Evolutionary conservation across 306 rosid species (phyloP).

Genomic region (Senna siamea): DNA sequence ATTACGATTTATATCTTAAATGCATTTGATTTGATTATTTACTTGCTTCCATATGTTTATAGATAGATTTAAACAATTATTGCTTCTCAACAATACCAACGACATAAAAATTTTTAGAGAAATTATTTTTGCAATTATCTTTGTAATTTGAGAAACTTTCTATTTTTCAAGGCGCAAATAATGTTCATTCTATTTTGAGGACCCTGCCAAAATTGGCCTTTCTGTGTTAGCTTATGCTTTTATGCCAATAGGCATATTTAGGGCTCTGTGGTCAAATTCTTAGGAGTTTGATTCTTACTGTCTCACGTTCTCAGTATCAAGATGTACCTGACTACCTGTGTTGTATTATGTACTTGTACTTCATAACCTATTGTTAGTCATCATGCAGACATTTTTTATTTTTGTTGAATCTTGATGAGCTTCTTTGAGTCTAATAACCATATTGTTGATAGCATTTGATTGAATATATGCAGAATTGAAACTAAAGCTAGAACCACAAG

Average conservation of each 20-base stretch:
- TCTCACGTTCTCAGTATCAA: neutral
- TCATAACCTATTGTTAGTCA: neutral
- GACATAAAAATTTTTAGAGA: neutral
- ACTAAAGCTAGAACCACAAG: constrained; percentile 39
- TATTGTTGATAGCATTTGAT: neutral
- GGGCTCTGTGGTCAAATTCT: neutral
- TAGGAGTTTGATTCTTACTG: neutral
- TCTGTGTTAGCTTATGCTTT: neutral
- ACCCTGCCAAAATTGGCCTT: neutral
- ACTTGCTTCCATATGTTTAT: neutral
- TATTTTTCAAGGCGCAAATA: neutral
- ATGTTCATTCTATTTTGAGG: neutral
- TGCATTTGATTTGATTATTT: neutral
- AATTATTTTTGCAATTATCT: neutral
- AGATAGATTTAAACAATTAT: neutral
- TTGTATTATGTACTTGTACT: neutral
- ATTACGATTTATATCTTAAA: neutral
- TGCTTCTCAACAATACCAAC: neutral
- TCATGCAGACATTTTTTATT: neutral
- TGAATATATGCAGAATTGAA: constrained; percentile 40
- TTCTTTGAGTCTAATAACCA: neutral
- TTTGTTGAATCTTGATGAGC: neutral
- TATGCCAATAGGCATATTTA: neutral
- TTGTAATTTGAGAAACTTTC: neutral
- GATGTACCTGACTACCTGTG: neutral